Evolutionary conservation across 257 asterid genomes (phyloP).

Genomic region (Solanum ossicruentum): DNA sequence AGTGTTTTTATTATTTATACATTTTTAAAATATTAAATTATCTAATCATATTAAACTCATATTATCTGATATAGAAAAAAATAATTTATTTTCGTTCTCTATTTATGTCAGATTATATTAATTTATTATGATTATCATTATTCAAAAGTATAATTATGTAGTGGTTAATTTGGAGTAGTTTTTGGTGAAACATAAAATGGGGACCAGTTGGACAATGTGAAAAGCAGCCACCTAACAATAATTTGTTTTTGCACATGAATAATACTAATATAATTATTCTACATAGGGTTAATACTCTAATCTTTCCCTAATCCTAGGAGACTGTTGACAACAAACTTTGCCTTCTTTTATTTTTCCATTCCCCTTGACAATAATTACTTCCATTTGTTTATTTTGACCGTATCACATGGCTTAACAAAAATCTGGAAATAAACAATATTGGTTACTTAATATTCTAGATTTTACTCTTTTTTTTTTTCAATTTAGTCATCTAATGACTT

Average conservation of each 20-base stretch:
- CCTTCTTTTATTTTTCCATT: background rate
- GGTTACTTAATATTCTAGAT: too few relatives aligned
- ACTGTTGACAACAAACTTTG: background rate
- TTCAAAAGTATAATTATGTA: background rate
- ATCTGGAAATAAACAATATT: background rate
- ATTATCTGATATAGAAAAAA: background rate
- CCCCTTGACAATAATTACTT: background rate
- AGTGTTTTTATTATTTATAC: background rate
- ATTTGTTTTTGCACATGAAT: background rate
- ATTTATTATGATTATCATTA: background rate
- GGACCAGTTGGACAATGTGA: background rate
- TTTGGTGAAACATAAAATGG: background rate
- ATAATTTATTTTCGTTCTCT: fast-evolving
- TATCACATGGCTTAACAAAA: background rate
- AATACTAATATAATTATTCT: background rate
- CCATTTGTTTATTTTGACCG: background rate
- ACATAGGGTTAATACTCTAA: background rate
- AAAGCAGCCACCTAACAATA: background rate
- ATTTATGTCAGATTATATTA: background rate
- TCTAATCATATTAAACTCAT: background rate
- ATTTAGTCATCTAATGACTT: background rate
- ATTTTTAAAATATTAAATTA: background rate
- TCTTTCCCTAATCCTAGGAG: background rate
- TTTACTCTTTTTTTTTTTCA: too few relatives aligned
- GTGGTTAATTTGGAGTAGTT: background rate